Base-by-base conservation (phyloP, 2,329 filamentous ascomycete genomes). In the Aspergillus vadensis region DNA sequence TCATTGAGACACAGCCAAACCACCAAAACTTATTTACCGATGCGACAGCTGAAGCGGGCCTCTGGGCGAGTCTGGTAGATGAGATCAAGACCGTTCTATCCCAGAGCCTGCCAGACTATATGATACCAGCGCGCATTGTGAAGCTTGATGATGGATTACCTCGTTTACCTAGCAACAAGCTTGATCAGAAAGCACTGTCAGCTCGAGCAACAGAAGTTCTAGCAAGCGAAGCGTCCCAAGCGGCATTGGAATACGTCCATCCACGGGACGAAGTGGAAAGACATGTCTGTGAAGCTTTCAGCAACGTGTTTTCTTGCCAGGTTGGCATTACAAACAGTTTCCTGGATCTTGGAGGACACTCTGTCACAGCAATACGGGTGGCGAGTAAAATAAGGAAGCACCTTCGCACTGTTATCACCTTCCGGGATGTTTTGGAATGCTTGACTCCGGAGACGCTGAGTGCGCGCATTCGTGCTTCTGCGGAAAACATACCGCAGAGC, bases 291-390 rank as follows among this genome's bases (percentile, higher is more conserved):
- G 43, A 57, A 25, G 30, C 32, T 10, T 57, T 57, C 19, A 17
- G 44, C 15, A 10, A 38, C 4, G 32, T 49, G 8, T 19, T 57
- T 6, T 48, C 43, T n/a, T 38, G 54, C 17, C 43, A 19, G 17
- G 44, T 50, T 36, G 44, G 54, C 2, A 27, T 39, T 14, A 23
- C 14, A 5, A 43, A 50, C 41, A 57, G 8, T 36, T 57, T 57
- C 4, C 17, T 57, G 5, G 25, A 57, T 9, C 41, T 57, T 19
- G 54, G 54, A 23, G 41, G 41, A 5, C 54, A 57, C 47, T 57
- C 54, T 8, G n/a, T 57, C 17, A 21, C 21, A 17, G 54, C 54
- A 7, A 50, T 57, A 12, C 25, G 54, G 14, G 44, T 19, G 4
- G 54, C 32, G 10, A 23, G 38, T 14, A 57, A 7, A 17, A 39